Evolutionary conservation across 75 land plant species (phyloP).

Genomic region (Cryptomeria japonica): DNA sequence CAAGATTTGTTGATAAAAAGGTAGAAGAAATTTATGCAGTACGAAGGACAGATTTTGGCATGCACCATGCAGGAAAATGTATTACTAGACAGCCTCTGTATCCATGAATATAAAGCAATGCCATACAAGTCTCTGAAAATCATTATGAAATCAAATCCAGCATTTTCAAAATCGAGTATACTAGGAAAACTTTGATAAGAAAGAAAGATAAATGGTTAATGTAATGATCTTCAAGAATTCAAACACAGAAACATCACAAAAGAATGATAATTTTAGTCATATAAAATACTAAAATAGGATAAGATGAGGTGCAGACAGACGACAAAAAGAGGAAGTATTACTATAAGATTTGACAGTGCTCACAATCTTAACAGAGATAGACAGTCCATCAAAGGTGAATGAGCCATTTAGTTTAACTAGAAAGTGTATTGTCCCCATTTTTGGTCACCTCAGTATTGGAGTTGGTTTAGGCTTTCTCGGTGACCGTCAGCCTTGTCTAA

Average conservation of each 20-base stretch:
- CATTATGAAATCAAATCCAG: not conserved
- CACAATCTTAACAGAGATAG: not conserved
- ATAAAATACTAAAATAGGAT: not conserved
- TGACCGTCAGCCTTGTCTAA: no score
- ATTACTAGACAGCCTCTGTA: not conserved
- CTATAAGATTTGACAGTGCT: not conserved
- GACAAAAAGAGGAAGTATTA: not conserved
- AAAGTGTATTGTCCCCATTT: no score
- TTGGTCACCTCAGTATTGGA: no score
- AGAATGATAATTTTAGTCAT: not conserved
- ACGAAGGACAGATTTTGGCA: not conserved
- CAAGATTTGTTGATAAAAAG: not conserved
- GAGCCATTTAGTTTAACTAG: not conserved
- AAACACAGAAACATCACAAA: not conserved
- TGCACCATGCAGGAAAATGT: no score
- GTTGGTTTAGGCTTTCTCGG: no score
- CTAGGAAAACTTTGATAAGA: not conserved
- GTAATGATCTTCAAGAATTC: not conserved
- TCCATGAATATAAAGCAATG: not conserved
- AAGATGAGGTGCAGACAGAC: not conserved
- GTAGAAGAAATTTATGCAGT: not conserved
- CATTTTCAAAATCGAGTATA: not conserved
- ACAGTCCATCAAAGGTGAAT: not conserved
- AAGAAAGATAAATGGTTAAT: not conserved
- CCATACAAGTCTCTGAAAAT: not conserved